A percentile compares a stretch with the other conserved stretches of the same genome.
These are phyloP conservation scores for Hypoxylon lienhwacheense DNA, from an alignment of 495 filamentous ascomycete species.

Conservation along the genomic window DNA sequence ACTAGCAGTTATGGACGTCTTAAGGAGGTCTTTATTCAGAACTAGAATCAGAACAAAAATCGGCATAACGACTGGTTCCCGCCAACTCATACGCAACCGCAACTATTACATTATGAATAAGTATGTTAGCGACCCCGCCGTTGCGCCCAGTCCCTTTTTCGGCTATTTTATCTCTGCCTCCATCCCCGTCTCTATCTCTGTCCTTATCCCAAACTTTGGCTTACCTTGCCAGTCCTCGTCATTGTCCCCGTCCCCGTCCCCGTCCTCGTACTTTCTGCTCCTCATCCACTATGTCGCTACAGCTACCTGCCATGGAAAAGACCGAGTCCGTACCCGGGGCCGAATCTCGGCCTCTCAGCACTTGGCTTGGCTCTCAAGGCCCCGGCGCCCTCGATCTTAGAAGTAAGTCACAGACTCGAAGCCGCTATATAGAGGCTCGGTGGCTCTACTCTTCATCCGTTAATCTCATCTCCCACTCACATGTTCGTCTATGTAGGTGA, in stretches of 20 bases:
- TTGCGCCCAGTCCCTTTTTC: background rate
- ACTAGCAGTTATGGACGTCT: conserved; percentile 1
- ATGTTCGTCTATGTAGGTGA: conserved; percentile 57
- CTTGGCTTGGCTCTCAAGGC: conserved; percentile 47
- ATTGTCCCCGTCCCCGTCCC: too few species aligned
- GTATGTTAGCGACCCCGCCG: conserved; percentile 21
- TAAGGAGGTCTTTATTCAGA: conserved; percentile 3
- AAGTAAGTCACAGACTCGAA: conserved; percentile 41
- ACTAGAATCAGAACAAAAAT: too few species aligned
- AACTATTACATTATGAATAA: background rate
- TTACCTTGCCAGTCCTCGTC: background rate
- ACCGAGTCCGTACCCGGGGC: conserved; percentile 1
- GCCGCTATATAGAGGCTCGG: too few species aligned
- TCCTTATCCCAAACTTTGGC: too few species aligned
- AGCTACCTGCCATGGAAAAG: conserved; percentile 6
- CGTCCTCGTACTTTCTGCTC: too few species aligned
- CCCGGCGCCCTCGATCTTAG: conserved; percentile 48
- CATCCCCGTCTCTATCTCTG: too few species aligned
- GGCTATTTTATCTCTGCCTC: too few species aligned
- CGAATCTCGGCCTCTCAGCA: conserved; percentile 16
- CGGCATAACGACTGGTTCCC: too few species aligned
- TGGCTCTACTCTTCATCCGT: too few species aligned
- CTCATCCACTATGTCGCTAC: conserved; percentile 1
- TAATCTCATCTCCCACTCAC: too few species aligned
- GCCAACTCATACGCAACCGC: too few species aligned